Conservation (phyloP, 2,329 filamentous ascomycete genomes). For the Diaporthe ampelina region DNA sequence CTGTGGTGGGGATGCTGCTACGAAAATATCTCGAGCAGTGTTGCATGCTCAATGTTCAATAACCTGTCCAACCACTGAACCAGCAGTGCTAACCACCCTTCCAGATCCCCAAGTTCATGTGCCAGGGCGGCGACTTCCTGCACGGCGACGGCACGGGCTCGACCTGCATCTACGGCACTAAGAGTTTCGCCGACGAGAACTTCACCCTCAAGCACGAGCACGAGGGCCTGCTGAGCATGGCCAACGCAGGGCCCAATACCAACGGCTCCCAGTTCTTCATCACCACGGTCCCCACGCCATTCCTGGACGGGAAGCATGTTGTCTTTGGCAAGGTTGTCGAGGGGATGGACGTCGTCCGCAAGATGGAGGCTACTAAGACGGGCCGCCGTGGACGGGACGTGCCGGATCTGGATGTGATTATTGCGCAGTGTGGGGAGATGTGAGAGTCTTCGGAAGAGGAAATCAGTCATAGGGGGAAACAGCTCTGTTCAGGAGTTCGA, state of each 20-base stretch:
- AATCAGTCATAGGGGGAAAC: not conserved
- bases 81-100: not conserved
- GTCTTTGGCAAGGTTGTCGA: slow-evolving; percentile 93
- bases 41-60: too few species aligned
- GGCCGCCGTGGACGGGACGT: slow-evolving; percentile 80
- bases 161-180: slow-evolving; percentile 87
- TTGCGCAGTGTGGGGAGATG: slow-evolving; percentile 95
- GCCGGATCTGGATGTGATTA: slow-evolving; percentile 86
- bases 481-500: not conserved
- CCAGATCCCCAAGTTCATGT: slow-evolving; percentile 96
- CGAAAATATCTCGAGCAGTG: too few species aligned
- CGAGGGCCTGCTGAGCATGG: slow-evolving; percentile 91
- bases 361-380: slow-evolving; percentile 93
- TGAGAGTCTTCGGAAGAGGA: slow-evolving; percentile 53
- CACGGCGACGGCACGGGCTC: slow-evolving; percentile 94
- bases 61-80: too few species aligned
- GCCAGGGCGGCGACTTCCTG: slow-evolving; percentile 95
- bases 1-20: not conserved
- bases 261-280: slow-evolving; percentile 99
- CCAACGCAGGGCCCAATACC: slow-evolving; percentile 91
- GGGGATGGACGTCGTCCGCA: slow-evolving; percentile 90
- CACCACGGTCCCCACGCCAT: slow-evolving; percentile 88
- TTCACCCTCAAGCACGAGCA: slow-evolving; percentile 84
- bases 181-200: slow-evolving; percentile 91
- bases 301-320: slow-evolving; percentile 93